Conservation (phyloP, 257 asterid species). For the Leonotis leonurus region DNA sequence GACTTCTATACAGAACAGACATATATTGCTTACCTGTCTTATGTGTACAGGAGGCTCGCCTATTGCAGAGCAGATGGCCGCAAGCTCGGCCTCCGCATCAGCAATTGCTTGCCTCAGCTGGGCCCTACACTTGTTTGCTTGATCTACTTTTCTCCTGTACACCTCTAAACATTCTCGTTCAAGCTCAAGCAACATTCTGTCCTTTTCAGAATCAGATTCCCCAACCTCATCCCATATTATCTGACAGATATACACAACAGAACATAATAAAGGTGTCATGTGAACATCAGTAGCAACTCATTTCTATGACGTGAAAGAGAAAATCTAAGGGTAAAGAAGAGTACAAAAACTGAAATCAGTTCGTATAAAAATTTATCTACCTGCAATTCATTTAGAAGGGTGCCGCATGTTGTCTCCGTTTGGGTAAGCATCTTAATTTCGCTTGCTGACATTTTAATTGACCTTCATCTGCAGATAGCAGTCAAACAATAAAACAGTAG, state of each 20-base stretch:
- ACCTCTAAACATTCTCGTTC: constrained; percentile 92
- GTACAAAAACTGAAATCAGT: neutral
- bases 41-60: constrained; percentile 93
- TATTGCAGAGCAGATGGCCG: constrained; percentile 83
- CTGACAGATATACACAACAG: constrained; percentile 31
- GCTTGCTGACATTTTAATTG: constrained; percentile 29
- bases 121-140: constrained; percentile 84
- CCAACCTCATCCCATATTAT: constrained; percentile 99
- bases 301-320: neutral
- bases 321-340: neutral
- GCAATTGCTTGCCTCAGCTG: constrained; percentile 97
- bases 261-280: neutral
- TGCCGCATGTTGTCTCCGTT: constrained; percentile 77
- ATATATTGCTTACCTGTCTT: constrained; percentile 58
- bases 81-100: constrained; percentile 97
- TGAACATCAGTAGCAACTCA: neutral
- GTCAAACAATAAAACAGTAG: constrained; percentile 2
- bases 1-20: neutral
- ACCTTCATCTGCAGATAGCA: constrained; percentile 28
- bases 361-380: constrained; percentile 24
- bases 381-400: constrained; percentile 83
- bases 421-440: constrained; percentile 35
- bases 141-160: constrained; percentile 89
- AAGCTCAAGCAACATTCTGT: constrained; percentile 74
- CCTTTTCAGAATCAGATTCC: constrained; percentile 75